Evolutionary conservation across 2,329 filamentous ascomycete genomes (phyloP), one percentile per base, ranked within the genome.

Genomic region (Diaporthe batatas): DNA sequence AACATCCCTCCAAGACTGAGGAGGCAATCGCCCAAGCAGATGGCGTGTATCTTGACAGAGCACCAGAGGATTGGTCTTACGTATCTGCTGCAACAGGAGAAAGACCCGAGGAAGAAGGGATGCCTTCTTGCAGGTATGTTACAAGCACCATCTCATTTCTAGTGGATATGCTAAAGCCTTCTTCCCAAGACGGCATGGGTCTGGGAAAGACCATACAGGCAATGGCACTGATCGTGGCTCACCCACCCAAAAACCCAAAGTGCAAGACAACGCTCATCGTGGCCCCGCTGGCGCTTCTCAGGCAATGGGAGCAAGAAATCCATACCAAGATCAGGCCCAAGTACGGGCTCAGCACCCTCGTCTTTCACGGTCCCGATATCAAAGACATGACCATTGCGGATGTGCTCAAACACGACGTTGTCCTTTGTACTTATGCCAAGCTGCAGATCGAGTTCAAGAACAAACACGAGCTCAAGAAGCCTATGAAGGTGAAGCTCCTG

Each of bases 141-240:
- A 6, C 14, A 25, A 5, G 32, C 5, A 12, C 42, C 6, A 8
- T 23, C 6, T 16, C 16, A 10, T 18, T 25, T 18, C 8, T 34
- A 0, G n/a, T 47, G 7, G 1, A 5, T 32, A 51, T 8, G 21
- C 70, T 72, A 21, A 74, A 21, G 6, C 23, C 12, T 18, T 18
- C 6, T 21, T 2, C 21, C 6, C 18, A 94, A 5, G 95, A 98
- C 80, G 95, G 97, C 77, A 98, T 98, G 95, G 95, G 95, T 4
- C 83, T 98, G 7, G 95, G 95, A 29, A 97, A 97, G 83, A 98
- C 95, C 0, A 86, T 98, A 10, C 93, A 97, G 79, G 88, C 95
- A 55, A 96, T 98, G 76, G 93, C 93, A 65, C 83, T 97, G 51
- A 92, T 97, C 70, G 83, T 95, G 59, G 84, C 85, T 3, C 86